These are phyloP conservation scores for Neopestalotiopsis sp. DNA, from an alignment of 2,329 filamentous ascomycete genomes.

Conservation along the genomic window DNA sequence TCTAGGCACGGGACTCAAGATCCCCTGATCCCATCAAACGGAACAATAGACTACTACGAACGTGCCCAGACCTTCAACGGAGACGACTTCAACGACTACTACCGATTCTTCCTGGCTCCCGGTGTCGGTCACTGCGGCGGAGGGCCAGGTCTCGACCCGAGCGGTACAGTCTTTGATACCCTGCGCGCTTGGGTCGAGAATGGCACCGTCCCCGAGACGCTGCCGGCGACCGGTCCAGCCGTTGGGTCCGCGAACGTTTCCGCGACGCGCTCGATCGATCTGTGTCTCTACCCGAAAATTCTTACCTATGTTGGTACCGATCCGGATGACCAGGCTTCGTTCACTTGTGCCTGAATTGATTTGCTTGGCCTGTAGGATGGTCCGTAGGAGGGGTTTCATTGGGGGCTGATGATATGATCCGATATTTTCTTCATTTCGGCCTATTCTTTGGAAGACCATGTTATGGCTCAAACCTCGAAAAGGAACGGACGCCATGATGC, in stretches of 20 bases:
- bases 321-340: slow-evolving; percentile 5
- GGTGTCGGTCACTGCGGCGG: slow-evolving; percentile 53
- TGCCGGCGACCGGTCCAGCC: slow-evolving; percentile 5
- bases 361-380: background rate
- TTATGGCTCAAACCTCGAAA: no score
- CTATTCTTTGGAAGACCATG: no score
- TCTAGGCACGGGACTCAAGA: slow-evolving; percentile 38
- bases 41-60: slow-evolving; percentile 37
- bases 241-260: background rate
- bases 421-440: no score
- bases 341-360: background rate
- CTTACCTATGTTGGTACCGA: slow-evolving; percentile 2
- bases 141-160: slow-evolving; percentile 14
- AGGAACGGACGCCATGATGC: background rate
- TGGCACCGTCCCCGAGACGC: slow-evolving; percentile 3
- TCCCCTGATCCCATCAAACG: slow-evolving; percentile 35
- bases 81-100: slow-evolving; percentile 48
- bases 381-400: no score
- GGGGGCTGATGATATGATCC: no score
- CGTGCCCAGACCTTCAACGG: slow-evolving; percentile 31
- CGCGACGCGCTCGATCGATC: background rate
- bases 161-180: slow-evolving; percentile 11
- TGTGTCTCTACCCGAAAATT: slow-evolving; percentile 9
- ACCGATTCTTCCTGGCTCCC: slow-evolving; percentile 52
- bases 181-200: slow-evolving; percentile 9